A percentile compares a stretch with the other conserved stretches of the same genome.
phyloP scores from a whole-genome alignment of 495 filamentous ascomycete genomes.

The Penicillium taxi region DNA sequence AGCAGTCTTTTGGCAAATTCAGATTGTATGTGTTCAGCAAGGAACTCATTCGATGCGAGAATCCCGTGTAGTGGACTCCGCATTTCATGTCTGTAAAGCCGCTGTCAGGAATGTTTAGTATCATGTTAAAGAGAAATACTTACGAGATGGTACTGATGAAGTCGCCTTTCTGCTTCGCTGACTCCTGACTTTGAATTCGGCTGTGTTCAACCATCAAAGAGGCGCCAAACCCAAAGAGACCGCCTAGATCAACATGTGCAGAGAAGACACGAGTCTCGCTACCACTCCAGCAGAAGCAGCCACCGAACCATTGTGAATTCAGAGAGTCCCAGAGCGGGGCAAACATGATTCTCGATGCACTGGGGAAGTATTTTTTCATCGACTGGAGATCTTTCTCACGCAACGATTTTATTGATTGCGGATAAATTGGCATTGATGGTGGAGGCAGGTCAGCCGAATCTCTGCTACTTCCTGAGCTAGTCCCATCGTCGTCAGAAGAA shows the following conservation, averaged over 20 bases:
- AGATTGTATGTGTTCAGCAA: slow-evolving; percentile 44
- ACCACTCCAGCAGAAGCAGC: slow-evolving; percentile 47
- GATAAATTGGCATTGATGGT: neutral
- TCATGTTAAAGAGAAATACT: neutral
- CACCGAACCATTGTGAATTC: slow-evolving; percentile 52
- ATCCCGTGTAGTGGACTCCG: slow-evolving; percentile 58
- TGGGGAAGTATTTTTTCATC: slow-evolving; percentile 23
- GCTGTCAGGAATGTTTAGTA: neutral
- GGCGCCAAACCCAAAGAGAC: slow-evolving; percentile 49
- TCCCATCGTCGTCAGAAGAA: slow-evolving; percentile 11
- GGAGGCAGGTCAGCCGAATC: neutral
- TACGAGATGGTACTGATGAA: slow-evolving; percentile 57
- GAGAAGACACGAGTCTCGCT: slow-evolving; percentile 14
- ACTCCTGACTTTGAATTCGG: slow-evolving; percentile 35
- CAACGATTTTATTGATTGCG: neutral
- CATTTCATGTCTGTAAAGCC: slow-evolving; percentile 47
- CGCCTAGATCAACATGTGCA: slow-evolving; percentile 16
- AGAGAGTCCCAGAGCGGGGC: slow-evolving; percentile 55
- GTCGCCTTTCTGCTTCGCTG: slow-evolving; percentile 48
- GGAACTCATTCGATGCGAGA: slow-evolving; percentile 50
- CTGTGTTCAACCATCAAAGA: slow-evolving; percentile 53
- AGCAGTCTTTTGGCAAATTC: slow-evolving; percentile 41
- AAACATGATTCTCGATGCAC: slow-evolving; percentile 27
- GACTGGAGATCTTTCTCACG: slow-evolving; percentile 13
- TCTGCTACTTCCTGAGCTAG: neutral